Conservation (phyloP, 805 yeast species). For the Candida multigemmis region DNA sequence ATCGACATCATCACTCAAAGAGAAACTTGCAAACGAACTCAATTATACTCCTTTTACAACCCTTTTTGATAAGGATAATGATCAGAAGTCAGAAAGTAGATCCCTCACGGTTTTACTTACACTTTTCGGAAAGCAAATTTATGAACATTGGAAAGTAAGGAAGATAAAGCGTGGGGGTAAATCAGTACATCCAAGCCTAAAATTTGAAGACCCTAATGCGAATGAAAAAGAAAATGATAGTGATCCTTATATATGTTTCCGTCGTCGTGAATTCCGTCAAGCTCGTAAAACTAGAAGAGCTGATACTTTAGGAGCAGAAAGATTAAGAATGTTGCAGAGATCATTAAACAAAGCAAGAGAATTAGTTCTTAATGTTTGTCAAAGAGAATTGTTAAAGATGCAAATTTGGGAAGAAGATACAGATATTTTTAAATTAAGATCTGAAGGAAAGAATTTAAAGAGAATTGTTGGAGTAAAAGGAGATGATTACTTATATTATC, state of each 20-base stretch:
- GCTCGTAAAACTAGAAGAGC: slow-evolving; percentile 95
- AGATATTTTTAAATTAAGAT: slow-evolving; percentile 64
- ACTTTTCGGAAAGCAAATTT: slow-evolving; percentile 56
- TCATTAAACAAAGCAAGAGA: slow-evolving; percentile 73
- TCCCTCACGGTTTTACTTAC: slow-evolving; percentile 41
- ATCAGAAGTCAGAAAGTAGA: slow-evolving; percentile 17
- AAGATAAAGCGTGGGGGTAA: slow-evolving; percentile 65
- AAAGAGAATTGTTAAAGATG: slow-evolving; percentile 60
- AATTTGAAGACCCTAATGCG: slow-evolving; percentile 69
- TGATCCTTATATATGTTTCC: slow-evolving; percentile 92
- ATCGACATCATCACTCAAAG: slow-evolving; percentile 50
- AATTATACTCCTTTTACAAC: slow-evolving; percentile 50
- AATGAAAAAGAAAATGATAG: slow-evolving; percentile 77
- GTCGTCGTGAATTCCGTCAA: slow-evolving; percentile 91
- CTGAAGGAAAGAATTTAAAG: slow-evolving; percentile 63
- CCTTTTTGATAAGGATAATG: slow-evolving; percentile 38
- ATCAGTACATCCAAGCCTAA: slow-evolving; percentile 63
- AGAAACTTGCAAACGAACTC: slow-evolving; percentile 47
- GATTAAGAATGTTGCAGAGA: slow-evolving; percentile 60
- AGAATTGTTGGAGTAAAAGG: slow-evolving; percentile 70
- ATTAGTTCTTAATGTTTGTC: slow-evolving; percentile 59
- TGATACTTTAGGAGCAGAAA: slow-evolving; percentile 82
- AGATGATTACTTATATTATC: slow-evolving; percentile 74
- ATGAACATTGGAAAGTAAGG: slow-evolving; percentile 74
- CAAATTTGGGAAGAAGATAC: slow-evolving; percentile 55